A percentile compares a stretch with the other conserved stretches of the same genome.
These are phyloP conservation scores for Sisymbrium irio DNA, from an alignment of 345 rosid genomes.

Conservation along the genomic window DNA sequence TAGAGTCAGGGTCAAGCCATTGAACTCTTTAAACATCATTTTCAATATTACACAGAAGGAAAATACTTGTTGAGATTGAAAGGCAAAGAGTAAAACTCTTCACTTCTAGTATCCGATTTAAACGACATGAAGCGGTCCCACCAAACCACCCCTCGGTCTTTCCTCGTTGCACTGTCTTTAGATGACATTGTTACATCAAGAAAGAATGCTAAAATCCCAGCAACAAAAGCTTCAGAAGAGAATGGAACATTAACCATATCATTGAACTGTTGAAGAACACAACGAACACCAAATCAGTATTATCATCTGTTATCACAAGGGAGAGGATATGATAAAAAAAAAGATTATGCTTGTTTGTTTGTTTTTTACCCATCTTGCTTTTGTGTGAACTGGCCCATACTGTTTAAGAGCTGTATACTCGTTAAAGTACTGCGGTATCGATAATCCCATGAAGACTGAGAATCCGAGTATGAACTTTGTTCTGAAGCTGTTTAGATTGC, in stretches of 20 bases:
- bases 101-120: conserved; percentile 89
- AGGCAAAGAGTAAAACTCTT: conserved; percentile 89
- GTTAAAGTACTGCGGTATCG: conserved; percentile 83
- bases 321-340: not conserved
- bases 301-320: not conserved
- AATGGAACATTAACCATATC: conserved; percentile 94
- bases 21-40: conserved; percentile 1
- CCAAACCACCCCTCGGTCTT: conserved; percentile 86
- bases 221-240: conserved; percentile 84
- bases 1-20: conserved; percentile 1
- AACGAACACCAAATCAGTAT: not conserved
- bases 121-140: conserved; percentile 86
- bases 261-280: conserved; percentile 65
- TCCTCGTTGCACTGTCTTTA: conserved; percentile 59
- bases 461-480: conserved; percentile 75
- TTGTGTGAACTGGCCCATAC: conserved; percentile 39
- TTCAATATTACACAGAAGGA: conserved; percentile 71
- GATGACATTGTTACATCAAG: conserved; percentile 60
- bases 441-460: conserved; percentile 82
- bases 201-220: conserved; percentile 66
- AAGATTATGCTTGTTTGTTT: not conserved
- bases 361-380: conserved; percentile 63
- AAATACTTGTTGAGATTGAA: conserved; percentile 95
- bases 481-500: conserved; percentile 83
- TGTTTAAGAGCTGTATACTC: conserved; percentile 46